Conservation (phyloP, 2,329 filamentous ascomycete genomes). For the Fusarium kyushuense region DNA sequence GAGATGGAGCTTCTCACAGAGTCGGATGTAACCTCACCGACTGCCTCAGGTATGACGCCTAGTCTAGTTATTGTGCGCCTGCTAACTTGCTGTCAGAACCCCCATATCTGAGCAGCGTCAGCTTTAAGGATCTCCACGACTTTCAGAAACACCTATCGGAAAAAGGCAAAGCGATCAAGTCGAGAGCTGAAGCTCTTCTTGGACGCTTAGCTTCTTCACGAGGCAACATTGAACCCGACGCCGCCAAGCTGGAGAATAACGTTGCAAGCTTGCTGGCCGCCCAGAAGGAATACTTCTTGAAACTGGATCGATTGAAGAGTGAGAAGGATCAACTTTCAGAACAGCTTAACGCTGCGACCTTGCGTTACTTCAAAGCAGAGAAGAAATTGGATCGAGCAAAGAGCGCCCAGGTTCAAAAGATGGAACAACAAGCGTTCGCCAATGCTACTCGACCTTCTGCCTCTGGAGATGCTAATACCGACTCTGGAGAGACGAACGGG, state of each 20-base stretch:
- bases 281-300: slow-evolving; percentile 84
- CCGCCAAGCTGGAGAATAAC: slow-evolving; percentile 78
- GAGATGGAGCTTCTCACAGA: slow-evolving; percentile 72
- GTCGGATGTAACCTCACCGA: slow-evolving; percentile 52
- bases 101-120: slow-evolving; percentile 68
- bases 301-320: slow-evolving; percentile 78
- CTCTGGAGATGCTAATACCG: slow-evolving; percentile 60
- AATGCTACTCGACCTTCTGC: slow-evolving; percentile 67
- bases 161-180: slow-evolving; percentile 80
- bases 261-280: slow-evolving; percentile 80
- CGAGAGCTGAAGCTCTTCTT: slow-evolving; percentile 78
- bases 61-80: slow-evolving; percentile 3
- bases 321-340: slow-evolving; percentile 90
- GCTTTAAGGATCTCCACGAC: slow-evolving; percentile 73
- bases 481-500: slow-evolving; percentile 65
- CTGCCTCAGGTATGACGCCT: slow-evolving; percentile 44
- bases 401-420: slow-evolving; percentile 88
- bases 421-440: slow-evolving; percentile 88
- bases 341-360: slow-evolving; percentile 86
- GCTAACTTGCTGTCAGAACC: slow-evolving; percentile 58
- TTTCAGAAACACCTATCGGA: slow-evolving; percentile 86
- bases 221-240: slow-evolving; percentile 72
- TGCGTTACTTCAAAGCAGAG: slow-evolving; percentile 94
- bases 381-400: slow-evolving; percentile 92
- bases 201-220: slow-evolving; percentile 63